Base-by-base conservation (phyloP, 352 stramenopile species). In the Phytophthora agathidicida region DNA sequence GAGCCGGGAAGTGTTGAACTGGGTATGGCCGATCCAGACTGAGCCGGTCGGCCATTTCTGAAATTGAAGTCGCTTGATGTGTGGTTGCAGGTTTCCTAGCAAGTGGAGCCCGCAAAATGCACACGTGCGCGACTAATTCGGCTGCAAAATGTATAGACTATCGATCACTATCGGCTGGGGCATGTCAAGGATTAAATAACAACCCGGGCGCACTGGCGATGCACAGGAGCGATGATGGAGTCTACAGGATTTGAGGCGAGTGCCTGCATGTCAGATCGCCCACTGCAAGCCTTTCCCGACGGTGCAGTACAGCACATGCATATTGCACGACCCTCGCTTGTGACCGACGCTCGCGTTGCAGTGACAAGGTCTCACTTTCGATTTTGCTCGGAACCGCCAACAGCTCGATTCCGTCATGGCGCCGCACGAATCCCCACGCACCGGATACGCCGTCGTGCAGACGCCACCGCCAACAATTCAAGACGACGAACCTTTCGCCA, bases 151-250 rank as follows among this genome's bases (percentile, higher is more conserved):
- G n/a, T n/a, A n/a, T n/a, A 23, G 10, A 9, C 26, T 36, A 7
- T 36, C 30, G 3, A 3, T 55, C 33, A 36, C 24, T 13, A 52
- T 42, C 44, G 44, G 17, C 22, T 41, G 43, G 37, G 46, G 31
- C 23, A 30, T 14, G 26, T 36, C 26, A 37, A 31, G 14, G 28
- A 14, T n/a, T n/a, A 30, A 48, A 11, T 24, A 35, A 43, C 48
- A 57, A 38, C 48, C 35, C 45, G 43, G 33, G 43, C 30, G 45
- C 45, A 42, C 45, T 35, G 45, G 45, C 45, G n/a, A 26, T 53
- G 22, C 22, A 33, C 36, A 38, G 6, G 22, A 47, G 7, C 33
- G 30, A 38, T 30, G 24, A 36, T 26, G 7, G 24, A n/a, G n/a
- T n/a, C n/a, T n/a, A n/a, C n/a, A n/a, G n/a, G n/a, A n/a, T 39